These are phyloP conservation scores for Pyropia yezoensis DNA, from an alignment of 23 red algal genomes.

Conservation along the genomic window DNA sequence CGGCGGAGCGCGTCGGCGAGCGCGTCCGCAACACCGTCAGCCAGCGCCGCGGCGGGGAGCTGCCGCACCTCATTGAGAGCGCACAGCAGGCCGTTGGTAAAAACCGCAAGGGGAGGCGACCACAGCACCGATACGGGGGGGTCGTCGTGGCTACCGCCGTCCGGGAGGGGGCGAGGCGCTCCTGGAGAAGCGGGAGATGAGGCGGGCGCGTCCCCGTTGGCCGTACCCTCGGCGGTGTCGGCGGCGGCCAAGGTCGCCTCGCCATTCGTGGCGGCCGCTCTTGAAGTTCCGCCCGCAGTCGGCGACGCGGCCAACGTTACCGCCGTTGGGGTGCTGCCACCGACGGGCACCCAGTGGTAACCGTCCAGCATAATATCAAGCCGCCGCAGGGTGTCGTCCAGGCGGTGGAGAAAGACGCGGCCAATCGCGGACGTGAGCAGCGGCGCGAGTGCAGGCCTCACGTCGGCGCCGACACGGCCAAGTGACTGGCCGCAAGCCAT, in stretches of 20 bases:
- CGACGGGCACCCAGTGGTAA: slow-evolving; percentile 61
- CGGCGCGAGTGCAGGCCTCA: slow-evolving; percentile 57
- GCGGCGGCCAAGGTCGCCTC: no score
- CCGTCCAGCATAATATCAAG: slow-evolving; percentile 68
- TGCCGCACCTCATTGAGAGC: slow-evolving; percentile 77
- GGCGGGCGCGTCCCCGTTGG: no score
- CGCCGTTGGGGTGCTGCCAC: neutral
- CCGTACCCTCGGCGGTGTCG: no score
- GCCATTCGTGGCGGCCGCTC: no score
- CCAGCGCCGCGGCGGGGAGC: no score
- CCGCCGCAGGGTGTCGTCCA: slow-evolving; percentile 65
- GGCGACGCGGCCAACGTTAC: neutral
- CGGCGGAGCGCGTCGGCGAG: no score
- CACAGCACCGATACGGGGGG: slow-evolving; percentile 53
- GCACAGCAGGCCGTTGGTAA: slow-evolving; percentile 69
- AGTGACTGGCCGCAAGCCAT: slow-evolving; percentile 86
- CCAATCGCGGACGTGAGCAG: slow-evolving; percentile 69
- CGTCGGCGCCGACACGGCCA: slow-evolving; percentile 83
- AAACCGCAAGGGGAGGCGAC: slow-evolving; percentile 69
- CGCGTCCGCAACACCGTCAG: neutral
- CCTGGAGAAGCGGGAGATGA: no score
- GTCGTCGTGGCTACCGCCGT: slow-evolving; percentile 9
- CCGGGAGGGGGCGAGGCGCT: no score
- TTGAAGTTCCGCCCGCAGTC: no score
- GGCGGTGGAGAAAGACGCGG: slow-evolving; percentile 50